A percentile compares a stretch with the other conserved stretches of the same genome.
Evolutionary conservation across 176 grass and related monocot species (phyloP).

Genomic region (Raddia guianensis): DNA sequence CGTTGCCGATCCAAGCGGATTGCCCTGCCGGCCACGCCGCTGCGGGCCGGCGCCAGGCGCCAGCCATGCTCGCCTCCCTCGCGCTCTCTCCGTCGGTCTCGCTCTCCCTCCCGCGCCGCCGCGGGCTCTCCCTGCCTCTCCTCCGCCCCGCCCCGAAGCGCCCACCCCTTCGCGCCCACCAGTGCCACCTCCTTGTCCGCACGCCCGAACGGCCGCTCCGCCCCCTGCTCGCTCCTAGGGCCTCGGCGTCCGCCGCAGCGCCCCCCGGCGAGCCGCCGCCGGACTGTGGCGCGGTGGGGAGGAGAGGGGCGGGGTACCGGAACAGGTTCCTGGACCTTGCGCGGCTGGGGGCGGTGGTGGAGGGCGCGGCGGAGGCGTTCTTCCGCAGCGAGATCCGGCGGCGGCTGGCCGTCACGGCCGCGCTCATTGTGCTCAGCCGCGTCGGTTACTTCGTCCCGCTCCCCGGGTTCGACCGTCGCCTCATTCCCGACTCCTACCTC

Average conservation of each 20-base stretch:
- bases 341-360: conserved; percentile 68
- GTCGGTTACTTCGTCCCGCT: conserved; percentile 87
- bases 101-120: conserved; percentile 17
- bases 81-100: not conserved
- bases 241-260: not conserved
- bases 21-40: no score
- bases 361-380: conserved; percentile 80
- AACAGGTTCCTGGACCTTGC: conserved; percentile 86
- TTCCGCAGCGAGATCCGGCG: conserved; percentile 96
- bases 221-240: conserved; percentile 14
- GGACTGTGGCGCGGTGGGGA: conserved; percentile 6
- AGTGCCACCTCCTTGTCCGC: conserved; percentile 8
- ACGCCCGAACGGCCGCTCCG: conserved; percentile 4
- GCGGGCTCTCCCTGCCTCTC: not conserved
- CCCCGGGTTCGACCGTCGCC: conserved; percentile 86
- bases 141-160: not conserved
- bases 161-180: not conserved
- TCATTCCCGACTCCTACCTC: conserved; percentile 88
- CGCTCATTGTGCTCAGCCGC: conserved; percentile 82
- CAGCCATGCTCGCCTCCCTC: conserved; percentile 30
- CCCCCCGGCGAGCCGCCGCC: not conserved
- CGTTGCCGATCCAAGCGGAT: no score
- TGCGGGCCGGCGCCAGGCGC: not conserved
- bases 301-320: conserved; percentile 48
- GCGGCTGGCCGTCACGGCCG: conserved; percentile 69